A percentile compares a stretch with the other conserved stretches of the same genome.
Evolutionary conservation across 345 rosid species (phyloP).

Genomic region (Moringa oleifera): DNA sequence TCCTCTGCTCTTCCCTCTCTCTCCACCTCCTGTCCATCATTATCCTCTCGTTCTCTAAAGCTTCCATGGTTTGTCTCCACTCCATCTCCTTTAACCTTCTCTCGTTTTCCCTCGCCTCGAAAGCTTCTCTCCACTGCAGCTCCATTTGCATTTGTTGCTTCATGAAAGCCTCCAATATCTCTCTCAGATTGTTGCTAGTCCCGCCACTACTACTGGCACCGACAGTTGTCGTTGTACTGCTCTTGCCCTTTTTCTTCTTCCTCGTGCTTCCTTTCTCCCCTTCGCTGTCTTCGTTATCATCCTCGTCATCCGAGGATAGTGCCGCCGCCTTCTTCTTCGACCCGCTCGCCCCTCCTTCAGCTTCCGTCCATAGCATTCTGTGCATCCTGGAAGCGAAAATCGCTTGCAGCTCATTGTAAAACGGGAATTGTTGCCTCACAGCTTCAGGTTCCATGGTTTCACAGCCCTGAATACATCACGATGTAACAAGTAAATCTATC

Average conservation of each 20-base stretch:
- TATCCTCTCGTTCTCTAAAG: conserved; percentile 78
- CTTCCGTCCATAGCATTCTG: conserved; percentile 68
- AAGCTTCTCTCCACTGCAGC: conserved; percentile 80
- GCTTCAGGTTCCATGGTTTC: conserved; percentile 75
- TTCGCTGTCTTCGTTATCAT: conserved; percentile 54
- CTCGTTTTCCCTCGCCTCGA: conserved; percentile 69
- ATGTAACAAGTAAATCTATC: neutral
- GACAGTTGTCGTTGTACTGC: conserved; percentile 3
- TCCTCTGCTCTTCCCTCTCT: conserved; percentile 90
- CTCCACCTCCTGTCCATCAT: conserved; percentile 82
- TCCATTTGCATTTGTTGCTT: conserved; percentile 78
- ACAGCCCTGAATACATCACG: conserved; percentile 50
- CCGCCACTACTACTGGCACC: conserved; percentile 12
- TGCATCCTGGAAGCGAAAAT: conserved; percentile 65
- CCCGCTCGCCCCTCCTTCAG: conserved; percentile 56
- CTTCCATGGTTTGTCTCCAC: conserved; percentile 86
- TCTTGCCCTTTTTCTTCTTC: conserved; percentile 49
- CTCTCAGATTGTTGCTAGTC: conserved; percentile 32
- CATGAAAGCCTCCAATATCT: conserved; percentile 70
- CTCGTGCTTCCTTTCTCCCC: conserved; percentile 28
- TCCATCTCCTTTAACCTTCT: conserved; percentile 74
- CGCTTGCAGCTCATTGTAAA: conserved; percentile 65
- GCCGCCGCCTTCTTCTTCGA: conserved; percentile 44
- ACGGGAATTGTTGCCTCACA: conserved; percentile 79
- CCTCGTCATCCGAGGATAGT: conserved; percentile 74